Percentiles rank a stretch among this genome's conserved stretches.
Conservation (phyloP, 805 yeast genomes). For the Schizosaccharomyces octosporus region DNA sequence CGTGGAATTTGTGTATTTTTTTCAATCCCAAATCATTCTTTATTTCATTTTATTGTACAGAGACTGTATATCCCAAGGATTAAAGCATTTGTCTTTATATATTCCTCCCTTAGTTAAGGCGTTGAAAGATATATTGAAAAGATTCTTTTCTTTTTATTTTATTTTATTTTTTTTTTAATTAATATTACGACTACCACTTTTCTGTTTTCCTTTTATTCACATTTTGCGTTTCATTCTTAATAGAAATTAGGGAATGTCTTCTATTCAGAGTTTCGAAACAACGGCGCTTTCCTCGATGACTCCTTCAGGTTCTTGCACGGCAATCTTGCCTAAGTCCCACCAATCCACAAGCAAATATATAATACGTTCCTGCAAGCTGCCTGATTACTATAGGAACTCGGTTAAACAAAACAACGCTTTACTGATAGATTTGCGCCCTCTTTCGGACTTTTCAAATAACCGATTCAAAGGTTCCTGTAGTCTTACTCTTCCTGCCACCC, state of each 20-base stretch:
- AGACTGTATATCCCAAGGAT: no score
- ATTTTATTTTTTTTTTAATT: neutral
- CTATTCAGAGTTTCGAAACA: neutral
- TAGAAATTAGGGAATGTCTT: neutral
- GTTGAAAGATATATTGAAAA: neutral
- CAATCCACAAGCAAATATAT: neutral
- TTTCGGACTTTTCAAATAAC: constrained; percentile 37
- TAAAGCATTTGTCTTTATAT: no score
- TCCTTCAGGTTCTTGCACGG: neutral
- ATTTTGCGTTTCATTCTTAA: no score
- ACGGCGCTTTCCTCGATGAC: neutral
- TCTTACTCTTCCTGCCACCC: constrained; percentile 72
- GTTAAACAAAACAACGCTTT: constrained; percentile 12
- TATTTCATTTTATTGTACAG: no score
- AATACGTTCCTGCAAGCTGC: neutral
- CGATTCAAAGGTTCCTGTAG: constrained; percentile 42
- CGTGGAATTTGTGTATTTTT: no score
- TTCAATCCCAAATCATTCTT: no score
- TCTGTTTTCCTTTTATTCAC: neutral
- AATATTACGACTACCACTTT: neutral
- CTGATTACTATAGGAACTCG: neutral
- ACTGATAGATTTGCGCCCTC: constrained; percentile 61
- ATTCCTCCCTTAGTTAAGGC: neutral
- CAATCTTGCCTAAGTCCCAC: neutral
- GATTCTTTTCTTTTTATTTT: neutral